Percentiles rank a stretch among this genome's conserved stretches.
These are phyloP conservation scores for Primulina huaijiensis DNA, from an alignment of 257 asterid genomes.

Conservation along the genomic window DNA sequence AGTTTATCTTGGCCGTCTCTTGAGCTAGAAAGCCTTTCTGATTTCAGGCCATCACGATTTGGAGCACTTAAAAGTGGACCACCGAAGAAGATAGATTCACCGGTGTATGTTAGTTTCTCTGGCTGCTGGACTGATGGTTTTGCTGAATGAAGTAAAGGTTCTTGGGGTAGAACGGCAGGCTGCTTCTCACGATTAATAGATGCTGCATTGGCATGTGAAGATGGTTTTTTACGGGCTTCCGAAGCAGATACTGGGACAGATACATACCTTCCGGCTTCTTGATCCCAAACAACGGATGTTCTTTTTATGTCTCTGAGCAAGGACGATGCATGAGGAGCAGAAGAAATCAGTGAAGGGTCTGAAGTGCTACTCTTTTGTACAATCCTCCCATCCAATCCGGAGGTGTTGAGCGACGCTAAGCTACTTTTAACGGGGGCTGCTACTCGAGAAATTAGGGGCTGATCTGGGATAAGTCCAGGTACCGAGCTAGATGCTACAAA, in stretches of 20 bases:
- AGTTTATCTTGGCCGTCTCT: conserved; percentile 51
- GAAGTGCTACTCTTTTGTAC: conserved; percentile 43
- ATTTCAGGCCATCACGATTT: conserved; percentile 43
- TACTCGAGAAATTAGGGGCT: conserved; percentile 34
- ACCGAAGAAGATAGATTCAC: conserved; percentile 89
- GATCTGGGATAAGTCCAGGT: conserved; percentile 30
- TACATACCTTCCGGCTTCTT: conserved; percentile 91
- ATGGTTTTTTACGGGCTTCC: conserved; percentile 54
- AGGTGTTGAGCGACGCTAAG: conserved; percentile 33
- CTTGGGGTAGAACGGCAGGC: conserved; percentile 32
- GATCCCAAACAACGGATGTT: conserved; percentile 98
- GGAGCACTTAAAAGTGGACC: conserved; percentile 86
- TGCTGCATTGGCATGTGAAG: conserved; percentile 31
- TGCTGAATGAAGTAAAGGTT: conserved; percentile 33
- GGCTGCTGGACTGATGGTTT: conserved; percentile 45
- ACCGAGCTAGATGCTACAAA: conserved; percentile 27
- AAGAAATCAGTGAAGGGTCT: conserved; percentile 43
- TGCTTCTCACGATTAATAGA: conserved; percentile 41
- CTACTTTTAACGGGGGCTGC: conserved; percentile 30
- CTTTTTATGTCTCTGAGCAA: conserved; percentile 72
- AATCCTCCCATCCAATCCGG: conserved; percentile 50
- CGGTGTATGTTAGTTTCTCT: conserved; percentile 66
- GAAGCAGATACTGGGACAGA: conserved; percentile 70
- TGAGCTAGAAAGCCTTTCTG: conserved; percentile 41
- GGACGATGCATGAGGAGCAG: conserved; percentile 48